A percentile compares a stretch with the other conserved stretches of the same genome.
These are phyloP conservation scores for Zelopaecilomyces penicillatus DNA, from an alignment of 2,329 filamentous ascomycete species.

Conservation along the genomic window DNA sequence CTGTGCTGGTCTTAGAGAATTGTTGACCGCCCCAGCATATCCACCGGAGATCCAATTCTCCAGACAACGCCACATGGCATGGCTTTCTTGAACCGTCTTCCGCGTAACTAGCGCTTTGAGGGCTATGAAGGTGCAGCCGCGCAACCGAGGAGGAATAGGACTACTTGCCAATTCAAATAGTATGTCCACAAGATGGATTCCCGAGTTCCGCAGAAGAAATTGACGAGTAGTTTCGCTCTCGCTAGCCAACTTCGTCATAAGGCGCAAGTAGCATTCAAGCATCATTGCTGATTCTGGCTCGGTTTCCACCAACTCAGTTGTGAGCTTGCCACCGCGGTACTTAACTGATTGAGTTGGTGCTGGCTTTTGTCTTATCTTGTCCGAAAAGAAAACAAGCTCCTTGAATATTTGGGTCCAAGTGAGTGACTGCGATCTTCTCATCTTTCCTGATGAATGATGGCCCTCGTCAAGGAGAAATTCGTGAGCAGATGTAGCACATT, in stretches of 20 bases:
- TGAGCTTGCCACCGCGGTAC: conserved; percentile 52
- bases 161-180: conserved; percentile 74
- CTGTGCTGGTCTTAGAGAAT: conserved; percentile 20
- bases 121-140: conserved; percentile 76
- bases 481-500: conserved; percentile 78
- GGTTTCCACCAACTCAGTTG: conserved; percentile 61
- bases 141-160: conserved; percentile 64
- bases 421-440: conserved; percentile 74
- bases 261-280: conserved; percentile 85
- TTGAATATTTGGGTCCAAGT: conserved; percentile 91
- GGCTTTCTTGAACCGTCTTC: conserved; percentile 59
- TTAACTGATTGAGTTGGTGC: conserved; percentile 28
- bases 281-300: conserved; percentile 95
- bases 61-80: conserved; percentile 69
- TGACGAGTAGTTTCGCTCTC: conserved; percentile 64
- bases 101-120: conserved; percentile 67
- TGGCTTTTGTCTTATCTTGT: conserved; percentile 67
- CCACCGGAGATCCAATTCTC: conserved; percentile 70
- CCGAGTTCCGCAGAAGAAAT: conserved; percentile 61
- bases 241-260: conserved; percentile 73
- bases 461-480: conserved; percentile 85
- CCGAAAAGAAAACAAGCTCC: conserved; percentile 77
- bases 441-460: conserved; percentile 62
- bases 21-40: conserved; percentile 33
- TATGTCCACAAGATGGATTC: conserved; percentile 61